Conservation (phyloP, 345 rosid genomes). For the Populus deltoides region DNA sequence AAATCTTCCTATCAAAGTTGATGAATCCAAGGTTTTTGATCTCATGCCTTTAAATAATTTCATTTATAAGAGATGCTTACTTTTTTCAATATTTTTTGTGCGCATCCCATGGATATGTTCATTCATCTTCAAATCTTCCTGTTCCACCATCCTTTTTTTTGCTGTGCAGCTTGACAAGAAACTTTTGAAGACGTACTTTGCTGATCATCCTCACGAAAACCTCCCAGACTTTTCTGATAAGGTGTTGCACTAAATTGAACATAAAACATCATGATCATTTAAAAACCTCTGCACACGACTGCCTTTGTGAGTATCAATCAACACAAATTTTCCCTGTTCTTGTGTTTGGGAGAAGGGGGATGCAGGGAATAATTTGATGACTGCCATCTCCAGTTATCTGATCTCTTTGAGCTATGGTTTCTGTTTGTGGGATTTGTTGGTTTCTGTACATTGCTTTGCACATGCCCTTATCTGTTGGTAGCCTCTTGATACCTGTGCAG, state of each 20-base stretch:
- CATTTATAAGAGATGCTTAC: background rate
- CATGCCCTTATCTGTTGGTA: background rate
- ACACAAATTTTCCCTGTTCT: background rate
- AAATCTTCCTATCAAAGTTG: constrained; percentile 86
- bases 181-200: constrained; percentile 68
- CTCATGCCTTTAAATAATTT: background rate
- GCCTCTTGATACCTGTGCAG: background rate
- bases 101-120: background rate
- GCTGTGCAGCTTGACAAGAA: constrained; percentile 75
- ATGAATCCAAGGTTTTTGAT: constrained; percentile 74
- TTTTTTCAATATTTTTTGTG: background rate
- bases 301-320: background rate
- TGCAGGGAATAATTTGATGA: background rate
- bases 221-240: constrained; percentile 74
- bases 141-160: constrained; percentile 7
- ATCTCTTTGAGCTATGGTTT: background rate
- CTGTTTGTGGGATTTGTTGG: background rate
- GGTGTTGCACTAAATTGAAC: constrained; percentile 40
- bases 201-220: constrained; percentile 49
- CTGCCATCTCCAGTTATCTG: background rate
- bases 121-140: background rate
- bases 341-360: background rate
- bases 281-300: background rate
- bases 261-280: background rate
- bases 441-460: background rate